These are phyloP conservation scores for Thalassiosira hispida DNA, from an alignment of 352 stramenopile species.

Conservation along the genomic window DNA sequence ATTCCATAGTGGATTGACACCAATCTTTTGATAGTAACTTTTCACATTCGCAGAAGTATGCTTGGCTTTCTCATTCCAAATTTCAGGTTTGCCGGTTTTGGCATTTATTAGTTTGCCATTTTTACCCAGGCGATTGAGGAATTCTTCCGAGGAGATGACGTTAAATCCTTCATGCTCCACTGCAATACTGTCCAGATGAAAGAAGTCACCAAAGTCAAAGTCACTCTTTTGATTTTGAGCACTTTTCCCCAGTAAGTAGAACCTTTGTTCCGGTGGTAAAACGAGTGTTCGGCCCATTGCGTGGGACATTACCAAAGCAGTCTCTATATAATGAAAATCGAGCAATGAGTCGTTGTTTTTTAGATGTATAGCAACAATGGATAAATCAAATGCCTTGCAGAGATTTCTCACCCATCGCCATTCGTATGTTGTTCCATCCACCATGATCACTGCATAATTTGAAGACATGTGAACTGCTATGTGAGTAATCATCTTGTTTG, in stretches of 20 bases:
- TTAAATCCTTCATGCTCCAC: constrained; percentile 64
- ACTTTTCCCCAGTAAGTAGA: constrained; percentile 80
- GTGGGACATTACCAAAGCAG: constrained; percentile 76
- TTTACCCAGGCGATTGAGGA: constrained; percentile 55
- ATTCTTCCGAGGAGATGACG: constrained; percentile 83
- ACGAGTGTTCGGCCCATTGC: constrained; percentile 85
- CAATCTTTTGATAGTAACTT: constrained; percentile 36
- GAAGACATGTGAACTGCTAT: constrained; percentile 8
- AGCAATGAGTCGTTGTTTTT: too few species aligned
- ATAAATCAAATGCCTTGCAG: not conserved
- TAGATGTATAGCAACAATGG: too few species aligned
- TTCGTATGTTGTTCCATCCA: constrained; percentile 90
- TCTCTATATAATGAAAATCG: constrained; percentile 84
- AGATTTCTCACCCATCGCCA: constrained; percentile 73
- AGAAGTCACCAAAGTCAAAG: constrained; percentile 69
- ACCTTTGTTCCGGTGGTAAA: constrained; percentile 77
- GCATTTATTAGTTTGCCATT: constrained; percentile 44
- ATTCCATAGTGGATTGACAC: constrained; percentile 44
- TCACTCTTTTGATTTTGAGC: constrained; percentile 37
- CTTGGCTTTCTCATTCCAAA: constrained; percentile 52
- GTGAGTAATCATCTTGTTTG: too few species aligned
- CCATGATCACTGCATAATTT: constrained; percentile 71
- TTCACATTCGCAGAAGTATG: constrained; percentile 21
- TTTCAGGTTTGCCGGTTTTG: constrained; percentile 28
- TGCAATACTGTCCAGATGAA: constrained; percentile 64